Base-by-base conservation (phyloP, 768 basidiomycete genomes). In the Pleurotus platypus region DNA sequence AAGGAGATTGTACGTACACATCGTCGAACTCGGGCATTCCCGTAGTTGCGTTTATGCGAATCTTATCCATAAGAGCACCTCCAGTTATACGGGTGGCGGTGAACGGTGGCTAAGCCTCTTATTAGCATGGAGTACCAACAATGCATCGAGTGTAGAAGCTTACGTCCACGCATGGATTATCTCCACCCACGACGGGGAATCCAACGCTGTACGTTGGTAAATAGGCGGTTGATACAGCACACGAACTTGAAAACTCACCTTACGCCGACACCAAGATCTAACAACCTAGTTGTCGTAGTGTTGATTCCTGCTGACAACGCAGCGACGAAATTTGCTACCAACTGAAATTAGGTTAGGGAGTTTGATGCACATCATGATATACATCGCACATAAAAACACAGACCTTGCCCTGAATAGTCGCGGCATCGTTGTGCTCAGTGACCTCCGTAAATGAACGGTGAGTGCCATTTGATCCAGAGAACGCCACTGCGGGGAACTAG, bases 371-470 rank as follows among this genome's bases (percentile, higher is more conserved):
- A n/a, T 8, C 15, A 39, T 20, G 16, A 46, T 12, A 45, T 7
- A 13, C 26, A 20, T 13, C 20, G 18, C 4, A 5, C 18, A 30
- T 30, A 12, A 42, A 4, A 18, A 49, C 38, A 39, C 57, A 2
- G 50, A 67, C 64, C 39, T 60, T 57, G 2, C 60, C 69, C 22
- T 62, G 68, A 11, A 70, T 57, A 53, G 64, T 68, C 15, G 69
- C 69, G 13, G 69, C 68, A 40, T 70, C 69, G 48, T 53, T 49
- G 7, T 60, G n/a, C 24, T 58, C 61, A 15, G 67, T 68, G 42
- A 64, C 64, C 3, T 66, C 68, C 4, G 64, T 68, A 63, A 66
- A 70, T 2, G 69, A 68, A 12, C 68, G 60, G 40, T 70, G 69
- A 4, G 67, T 70, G 43, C 57, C 46, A 55, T 70, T 69, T 4